phyloP scores from a whole-genome alignment of 805 yeast species.

The Candida awuae region DNA sequence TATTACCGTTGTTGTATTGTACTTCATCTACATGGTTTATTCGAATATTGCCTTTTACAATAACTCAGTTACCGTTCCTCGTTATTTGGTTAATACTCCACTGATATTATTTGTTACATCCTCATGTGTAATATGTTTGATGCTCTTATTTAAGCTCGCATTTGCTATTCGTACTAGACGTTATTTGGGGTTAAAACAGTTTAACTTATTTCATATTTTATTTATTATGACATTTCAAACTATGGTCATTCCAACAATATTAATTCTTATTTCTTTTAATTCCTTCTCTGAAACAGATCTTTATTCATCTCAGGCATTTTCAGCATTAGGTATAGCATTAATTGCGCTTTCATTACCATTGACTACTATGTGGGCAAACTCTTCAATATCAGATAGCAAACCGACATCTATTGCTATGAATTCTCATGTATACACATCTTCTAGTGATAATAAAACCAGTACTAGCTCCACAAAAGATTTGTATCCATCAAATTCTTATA shows the following conservation, averaged over 20 bases:
- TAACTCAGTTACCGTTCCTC: constrained; percentile 15
- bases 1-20: constrained; percentile 48
- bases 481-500: constrained; percentile 4
- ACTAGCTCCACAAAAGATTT: constrained; percentile 5
- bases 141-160: constrained; percentile 56
- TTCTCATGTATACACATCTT: constrained; percentile 13
- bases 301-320: constrained; percentile 31
- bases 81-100: constrained; percentile 44
- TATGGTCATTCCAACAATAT: constrained; percentile 64
- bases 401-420: constrained; percentile 33
- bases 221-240: constrained; percentile 79
- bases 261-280: constrained; percentile 47
- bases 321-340: constrained; percentile 49
- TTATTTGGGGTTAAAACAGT: constrained; percentile 70
- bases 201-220: constrained; percentile 73
- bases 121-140: constrained; percentile 50
- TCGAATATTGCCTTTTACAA: constrained; percentile 31
- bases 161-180: constrained; percentile 68
- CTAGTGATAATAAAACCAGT: constrained; percentile 9
- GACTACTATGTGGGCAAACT: constrained; percentile 82
- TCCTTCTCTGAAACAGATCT: constrained; percentile 10
- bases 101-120: constrained; percentile 62
- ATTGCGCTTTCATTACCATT: constrained; percentile 71
- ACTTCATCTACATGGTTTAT: constrained; percentile 43
- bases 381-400: constrained; percentile 43